Evolutionary conservation across 1,284 basidiomycete genomes (phyloP).

Genomic region (Porodaedalea pini): DNA sequence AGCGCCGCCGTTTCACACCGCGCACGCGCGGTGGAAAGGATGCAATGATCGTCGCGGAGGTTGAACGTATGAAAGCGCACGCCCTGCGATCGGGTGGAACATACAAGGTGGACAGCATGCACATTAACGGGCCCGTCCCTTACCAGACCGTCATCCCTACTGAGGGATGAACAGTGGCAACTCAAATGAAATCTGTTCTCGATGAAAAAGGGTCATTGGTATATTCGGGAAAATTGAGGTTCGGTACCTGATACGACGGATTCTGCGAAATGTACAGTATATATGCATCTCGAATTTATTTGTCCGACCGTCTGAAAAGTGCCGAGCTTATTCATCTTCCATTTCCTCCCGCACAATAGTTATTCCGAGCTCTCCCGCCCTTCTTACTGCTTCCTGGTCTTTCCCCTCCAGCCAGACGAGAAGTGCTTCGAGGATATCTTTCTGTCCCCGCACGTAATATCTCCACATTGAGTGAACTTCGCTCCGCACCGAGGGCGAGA

Average conservation of each 20-base stretch:
- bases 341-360: background rate
- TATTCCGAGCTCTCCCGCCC: slow-evolving; percentile 16
- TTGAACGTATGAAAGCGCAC: slow-evolving; percentile 31
- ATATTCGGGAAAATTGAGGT: no score
- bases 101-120: slow-evolving; percentile 31
- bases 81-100: slow-evolving; percentile 27
- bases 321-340: slow-evolving; percentile 3
- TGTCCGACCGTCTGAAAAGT: no score
- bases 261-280: no score
- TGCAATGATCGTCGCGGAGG: slow-evolving; percentile 30
- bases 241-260: no score
- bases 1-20: slow-evolving; percentile 30
- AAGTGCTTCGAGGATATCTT: slow-evolving; percentile 12
- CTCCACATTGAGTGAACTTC: slow-evolving; percentile 14
- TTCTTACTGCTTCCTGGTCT: slow-evolving; percentile 3
- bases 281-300: no score
- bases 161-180: slow-evolving; percentile 9
- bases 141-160: slow-evolving; percentile 26
- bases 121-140: slow-evolving; percentile 31
- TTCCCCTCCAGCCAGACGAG: slow-evolving; percentile 9
- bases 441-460: slow-evolving; percentile 17
- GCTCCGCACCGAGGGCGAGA: background rate
- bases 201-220: no score
- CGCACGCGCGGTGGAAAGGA: slow-evolving; percentile 31
- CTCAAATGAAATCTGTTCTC: no score